phyloP scores from a whole-genome alignment of 371 early-diverging fungal species.

The Lichtheimia corymbifera region DNA sequence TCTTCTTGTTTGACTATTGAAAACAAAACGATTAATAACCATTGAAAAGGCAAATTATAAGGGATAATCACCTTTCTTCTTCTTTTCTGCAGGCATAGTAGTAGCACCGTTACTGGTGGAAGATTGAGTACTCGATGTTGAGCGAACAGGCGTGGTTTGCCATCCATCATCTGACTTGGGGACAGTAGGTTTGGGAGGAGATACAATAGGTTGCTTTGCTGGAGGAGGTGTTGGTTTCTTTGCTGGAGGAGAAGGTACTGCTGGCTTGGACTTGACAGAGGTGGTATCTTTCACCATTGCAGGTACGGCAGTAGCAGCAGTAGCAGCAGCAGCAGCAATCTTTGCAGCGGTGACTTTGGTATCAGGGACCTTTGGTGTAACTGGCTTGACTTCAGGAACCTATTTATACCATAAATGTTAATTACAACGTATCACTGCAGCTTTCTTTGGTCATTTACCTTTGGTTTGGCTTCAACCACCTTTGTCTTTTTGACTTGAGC shows the following conservation, averaged over 20 bases:
- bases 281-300: background rate
- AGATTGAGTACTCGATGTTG: background rate
- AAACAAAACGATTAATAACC: too few relatives aligned
- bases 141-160: background rate
- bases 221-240: conserved; percentile 1
- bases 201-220: background rate
- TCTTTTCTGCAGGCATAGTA: background rate
- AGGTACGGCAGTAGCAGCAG: background rate
- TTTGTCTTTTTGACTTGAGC: too few relatives aligned
- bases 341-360: conserved; percentile 38
- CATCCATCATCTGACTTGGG: background rate
- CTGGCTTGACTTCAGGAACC: background rate
- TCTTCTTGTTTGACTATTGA: too few relatives aligned
- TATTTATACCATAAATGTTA: too few relatives aligned
- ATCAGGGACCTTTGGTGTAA: background rate
- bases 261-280: too few relatives aligned
- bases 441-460: too few relatives aligned
- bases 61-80: background rate
- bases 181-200: background rate
- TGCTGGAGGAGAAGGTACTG: background rate
- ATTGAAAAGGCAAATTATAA: too few relatives aligned
- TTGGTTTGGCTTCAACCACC: too few relatives aligned
- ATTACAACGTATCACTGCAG: too few relatives aligned
- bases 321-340: conserved; percentile 42
- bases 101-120: background rate